Base-by-base conservation (phyloP, 208 protist species). In the Porcisia hertigi region DNA sequence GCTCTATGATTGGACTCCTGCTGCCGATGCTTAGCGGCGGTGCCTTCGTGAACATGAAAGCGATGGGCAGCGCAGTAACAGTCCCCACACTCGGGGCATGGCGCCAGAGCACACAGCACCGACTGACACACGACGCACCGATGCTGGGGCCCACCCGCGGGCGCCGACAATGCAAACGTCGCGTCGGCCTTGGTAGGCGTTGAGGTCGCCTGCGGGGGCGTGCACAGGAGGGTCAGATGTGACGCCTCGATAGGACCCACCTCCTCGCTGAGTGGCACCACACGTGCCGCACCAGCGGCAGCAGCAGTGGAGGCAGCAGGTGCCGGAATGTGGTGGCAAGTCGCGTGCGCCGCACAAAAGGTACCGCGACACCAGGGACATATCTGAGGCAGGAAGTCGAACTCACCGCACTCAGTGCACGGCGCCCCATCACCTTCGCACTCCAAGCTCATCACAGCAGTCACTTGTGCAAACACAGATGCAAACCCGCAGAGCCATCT, bases 381-480 rank as follows among this genome's bases (percentile, higher is more conserved):
- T n/a, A 49, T 73, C 20, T 80, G 75, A 1, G 88, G 88, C 14
- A 94, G 77, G 74, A 93, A 94, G 80, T 93, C 88, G 76, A 96
- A 93, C 53, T 86, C 79, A 7, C 86, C 85, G 73, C 92, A 96
- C 80, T 85, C 87, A 39, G 73, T 80, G 63, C 92, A 96, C 7
- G 75, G 57, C 4, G 67, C 86, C 7, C 88, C 92, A 14, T 75
- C 59, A 36, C 82, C 83, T 36, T 92, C 90, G 65, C 83, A 89
- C 59, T 91, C 88, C 34, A 96, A 47, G 43, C 88, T 93, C 88
- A 94, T 94, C 0, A 23, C 30, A n/a, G 23, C 34, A 20, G 34
- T 14, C 47, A 57, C 41, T 20, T 30, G 18, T 1, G 41, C 25
- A 57, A 14, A 58, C 25, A 71, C 47, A 49, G 25, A 52, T 52